Evolutionary conservation across 805 yeast species (phyloP).

Genomic region (baker's yeast (Saccharomyces cerevisiae)): DNA sequence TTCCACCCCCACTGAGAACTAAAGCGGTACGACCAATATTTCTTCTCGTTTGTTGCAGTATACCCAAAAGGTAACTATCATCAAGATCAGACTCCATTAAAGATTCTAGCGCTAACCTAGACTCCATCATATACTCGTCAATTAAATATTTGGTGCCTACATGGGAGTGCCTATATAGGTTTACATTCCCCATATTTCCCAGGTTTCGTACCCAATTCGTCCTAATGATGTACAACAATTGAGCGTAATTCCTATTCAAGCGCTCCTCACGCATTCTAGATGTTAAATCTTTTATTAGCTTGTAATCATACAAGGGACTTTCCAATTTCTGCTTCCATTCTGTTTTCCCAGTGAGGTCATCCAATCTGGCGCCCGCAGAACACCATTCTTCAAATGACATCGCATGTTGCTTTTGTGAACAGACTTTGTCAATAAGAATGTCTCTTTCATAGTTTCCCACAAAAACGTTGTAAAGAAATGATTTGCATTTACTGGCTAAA

Average conservation of each 20-base stretch:
- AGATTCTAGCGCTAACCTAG: slow-evolving; percentile 39
- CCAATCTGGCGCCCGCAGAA: slow-evolving; percentile 52
- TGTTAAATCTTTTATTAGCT: slow-evolving; percentile 45
- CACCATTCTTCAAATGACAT: slow-evolving; percentile 57
- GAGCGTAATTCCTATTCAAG: slow-evolving; percentile 45
- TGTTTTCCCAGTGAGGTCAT: slow-evolving; percentile 53
- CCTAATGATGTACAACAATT: slow-evolving; percentile 63
- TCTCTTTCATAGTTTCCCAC: slow-evolving; percentile 25
- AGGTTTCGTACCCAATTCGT: slow-evolving; percentile 78
- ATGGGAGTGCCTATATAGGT: slow-evolving; percentile 64
- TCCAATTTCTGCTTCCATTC: slow-evolving; percentile 61
- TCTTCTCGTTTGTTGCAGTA: slow-evolving; percentile 76
- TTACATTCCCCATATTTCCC: slow-evolving; percentile 79
- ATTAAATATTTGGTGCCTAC: slow-evolving; percentile 79
- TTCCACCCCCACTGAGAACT: slow-evolving; percentile 87
- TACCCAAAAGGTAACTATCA: slow-evolving; percentile 61
- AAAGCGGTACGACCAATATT: slow-evolving; percentile 90
- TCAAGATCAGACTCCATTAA: slow-evolving; percentile 38
- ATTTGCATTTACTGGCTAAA: slow-evolving; percentile 1
- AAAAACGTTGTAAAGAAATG: slow-evolving; percentile 3
- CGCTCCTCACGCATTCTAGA: slow-evolving; percentile 55
- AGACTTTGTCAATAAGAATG: slow-evolving; percentile 30
- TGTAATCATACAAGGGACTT: slow-evolving; percentile 63
- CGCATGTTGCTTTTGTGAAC: slow-evolving; percentile 39
- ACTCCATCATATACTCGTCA: slow-evolving; percentile 75